These are phyloP conservation scores for Puccinia horiana DNA, from an alignment of 1,284 basidiomycete species.

Conservation along the genomic window DNA sequence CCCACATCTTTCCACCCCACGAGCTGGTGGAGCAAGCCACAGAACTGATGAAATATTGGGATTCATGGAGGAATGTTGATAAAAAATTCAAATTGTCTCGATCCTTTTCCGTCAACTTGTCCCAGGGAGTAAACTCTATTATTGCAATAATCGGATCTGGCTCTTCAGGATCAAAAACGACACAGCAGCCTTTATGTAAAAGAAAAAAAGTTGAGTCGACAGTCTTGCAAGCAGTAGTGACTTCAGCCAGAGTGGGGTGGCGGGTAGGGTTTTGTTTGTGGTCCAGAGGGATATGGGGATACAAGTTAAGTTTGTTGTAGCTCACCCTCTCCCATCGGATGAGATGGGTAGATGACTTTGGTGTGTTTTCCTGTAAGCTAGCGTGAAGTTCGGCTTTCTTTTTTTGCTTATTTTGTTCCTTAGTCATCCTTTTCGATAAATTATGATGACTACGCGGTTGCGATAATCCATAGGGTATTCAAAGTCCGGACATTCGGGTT, in stretches of 20 bases:
- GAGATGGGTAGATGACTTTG: no score
- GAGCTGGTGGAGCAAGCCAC: background rate
- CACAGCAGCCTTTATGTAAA: background rate
- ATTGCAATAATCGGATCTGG: background rate
- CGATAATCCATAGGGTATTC: background rate
- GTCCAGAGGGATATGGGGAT: background rate
- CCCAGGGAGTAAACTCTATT: slow-evolving; percentile 2
- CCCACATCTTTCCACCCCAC: background rate
- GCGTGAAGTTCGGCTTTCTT: background rate
- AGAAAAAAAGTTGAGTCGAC: no score
- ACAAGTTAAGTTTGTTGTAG: background rate
- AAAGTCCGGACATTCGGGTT: background rate
- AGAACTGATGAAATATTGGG: background rate
- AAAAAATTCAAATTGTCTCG: background rate
- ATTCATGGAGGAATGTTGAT: background rate
- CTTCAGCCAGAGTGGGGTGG: background rate
- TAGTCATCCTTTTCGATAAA: background rate
- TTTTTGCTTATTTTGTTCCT: background rate
- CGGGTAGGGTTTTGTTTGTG: background rate
- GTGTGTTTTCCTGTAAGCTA: background rate
- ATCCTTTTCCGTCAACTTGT: no score
- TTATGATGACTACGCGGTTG: background rate
- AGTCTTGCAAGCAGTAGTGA: background rate
- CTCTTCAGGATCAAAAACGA: background rate
- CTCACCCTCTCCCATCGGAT: no score